Evolutionary conservation across 768 basidiomycete species (phyloP), one percentile per base, ranked within the genome.

Genomic region (Lyophyllum decastes): DNA sequence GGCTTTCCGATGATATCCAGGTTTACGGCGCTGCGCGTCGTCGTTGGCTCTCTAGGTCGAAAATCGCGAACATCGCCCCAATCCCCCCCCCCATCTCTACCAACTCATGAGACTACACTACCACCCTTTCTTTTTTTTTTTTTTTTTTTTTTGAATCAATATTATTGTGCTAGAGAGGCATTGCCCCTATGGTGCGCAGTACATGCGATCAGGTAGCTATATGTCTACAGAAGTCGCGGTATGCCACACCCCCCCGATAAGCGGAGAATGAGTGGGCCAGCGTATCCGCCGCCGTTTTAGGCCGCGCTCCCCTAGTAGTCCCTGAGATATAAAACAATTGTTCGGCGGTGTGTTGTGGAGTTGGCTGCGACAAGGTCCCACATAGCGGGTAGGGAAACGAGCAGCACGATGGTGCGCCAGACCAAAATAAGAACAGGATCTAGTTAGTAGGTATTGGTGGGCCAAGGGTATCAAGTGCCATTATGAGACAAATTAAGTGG

Each of bases 191-290:
- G 21, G 19, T 45, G 44, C 44, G 21, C 24, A 25, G 44, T 45
- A 45, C 24, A 25, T 21, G 19, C 19, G 44, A 45, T 4, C 21
- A 25, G 19, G 19, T 30, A 22, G 4, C 44, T 33, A 49, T 22
- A 2, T 49, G 30, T 3, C 19, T 49, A 49, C 25, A 26, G 8
- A 17, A 26, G 25, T 21, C n/a, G 10, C 17, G 34, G 49, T 19
- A 49, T 49, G 7, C 30, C 19, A 34, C 54, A 40, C 47, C 54
- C 38, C 48, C 24, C 46, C 34, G 40, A 16, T 43, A 43, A 53
- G 24, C 43, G 41, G 52, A 44, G 47, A 55, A 55, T 24, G 54
- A 55, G 46, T 27, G 40, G 34, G 47, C 9, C 47, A 30, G 54
- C 24, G 24, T 49, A 26, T 55, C 54, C 40, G 22, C 45, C 46